Evolutionary conservation across 2,329 filamentous ascomycete genomes (phyloP), one percentile per base, ranked within the genome.

Genomic region (Sporothrix mexicana): DNA sequence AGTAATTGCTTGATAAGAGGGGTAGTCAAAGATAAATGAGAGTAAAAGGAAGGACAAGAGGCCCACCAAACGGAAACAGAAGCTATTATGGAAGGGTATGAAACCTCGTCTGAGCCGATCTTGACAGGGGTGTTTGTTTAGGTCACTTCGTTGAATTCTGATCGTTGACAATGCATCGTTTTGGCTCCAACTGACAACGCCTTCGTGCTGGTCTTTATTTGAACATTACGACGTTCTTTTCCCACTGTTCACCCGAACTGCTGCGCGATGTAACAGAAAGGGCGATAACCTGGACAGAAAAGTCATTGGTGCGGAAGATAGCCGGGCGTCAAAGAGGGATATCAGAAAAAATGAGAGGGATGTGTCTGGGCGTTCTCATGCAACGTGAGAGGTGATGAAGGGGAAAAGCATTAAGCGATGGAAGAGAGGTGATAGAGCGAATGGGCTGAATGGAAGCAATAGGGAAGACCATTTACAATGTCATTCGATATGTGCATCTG

Each of bases 21-120:
- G 30, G 30, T 6, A 36, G 30, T 36, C 30, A 36, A 36, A 36
- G 30, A 45, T 30, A 20, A 20, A 59, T 23, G 36, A n/a, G 53
- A 61, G 15, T 25, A 70, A n/a, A 57, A 57, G 7, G 23, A 57
- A 17, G 15, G n/a, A 51, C 8, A 55, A 1, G 49, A 25, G 49
- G 49, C 49, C 67, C 47, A 45, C 49, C 30, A 36, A 69, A 69
- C 47, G 36, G 51, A 69, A 55, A 57, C 47, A 53, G 36, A 69
- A 69, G 36, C 47, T 43, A 41, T n/a, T 25, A 67, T 69, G 67
- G 67, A 69, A 69, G 49, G 49, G 67, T 69, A 20, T 69, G 67
- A 69, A 69, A 69, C 67, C 49, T 43, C 12, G 47, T 43, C 67
- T 45, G 61, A 45, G 67, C 25, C 9, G 25, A 45, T 69, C 47